These are phyloP conservation scores for Phlegmacium glaucopus DNA, from an alignment of 768 basidiomycete genomes.

Conservation along the genomic window DNA sequence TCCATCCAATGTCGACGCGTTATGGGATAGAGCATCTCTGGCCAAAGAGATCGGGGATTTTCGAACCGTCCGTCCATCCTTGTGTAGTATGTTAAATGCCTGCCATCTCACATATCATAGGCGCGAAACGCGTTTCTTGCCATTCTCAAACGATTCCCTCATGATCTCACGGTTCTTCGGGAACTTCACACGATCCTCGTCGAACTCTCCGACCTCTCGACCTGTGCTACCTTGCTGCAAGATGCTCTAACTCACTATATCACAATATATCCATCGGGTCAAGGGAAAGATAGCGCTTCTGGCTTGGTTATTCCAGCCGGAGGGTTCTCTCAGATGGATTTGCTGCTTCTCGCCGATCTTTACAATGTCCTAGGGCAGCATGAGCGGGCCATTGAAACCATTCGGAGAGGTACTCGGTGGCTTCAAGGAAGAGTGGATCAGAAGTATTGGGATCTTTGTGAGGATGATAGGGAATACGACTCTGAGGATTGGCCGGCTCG, in stretches of 20 bases:
- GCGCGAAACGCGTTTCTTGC: slow-evolving; percentile 62
- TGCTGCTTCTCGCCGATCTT: slow-evolving; percentile 85
- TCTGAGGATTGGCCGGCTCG: slow-evolving; percentile 28
- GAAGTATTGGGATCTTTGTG: slow-evolving; percentile 74
- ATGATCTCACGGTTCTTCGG: slow-evolving; percentile 74
- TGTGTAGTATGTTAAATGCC: neutral
- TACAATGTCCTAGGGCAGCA: slow-evolving; percentile 70
- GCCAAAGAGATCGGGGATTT: slow-evolving; percentile 74
- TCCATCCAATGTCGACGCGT: slow-evolving; percentile 76
- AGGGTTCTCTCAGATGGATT: slow-evolving; percentile 61
- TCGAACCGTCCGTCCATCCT: slow-evolving; percentile 46
- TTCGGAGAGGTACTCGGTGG: slow-evolving; percentile 83
- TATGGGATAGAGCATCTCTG: slow-evolving; percentile 86
- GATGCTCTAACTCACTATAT: slow-evolving; percentile 73
- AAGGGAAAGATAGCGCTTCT: slow-evolving; percentile 21
- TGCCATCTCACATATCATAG: slow-evolving; percentile 23
- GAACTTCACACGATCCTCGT: slow-evolving; percentile 78
- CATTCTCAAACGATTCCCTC: slow-evolving; percentile 73
- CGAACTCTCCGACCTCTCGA: slow-evolving; percentile 62
- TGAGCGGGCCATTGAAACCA: slow-evolving; percentile 61
- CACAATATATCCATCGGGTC: slow-evolving; percentile 40
- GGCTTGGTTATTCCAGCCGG: slow-evolving; percentile 30
- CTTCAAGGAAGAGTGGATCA: slow-evolving; percentile 78
- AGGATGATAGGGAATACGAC: slow-evolving; percentile 91
- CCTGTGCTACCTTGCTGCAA: slow-evolving; percentile 67